Percentiles rank a stretch among this genome's conserved stretches.
phyloP scores from a whole-genome alignment of 225 moss, liverwort and hornwort genomes.

The Polytrichum commune region DNA sequence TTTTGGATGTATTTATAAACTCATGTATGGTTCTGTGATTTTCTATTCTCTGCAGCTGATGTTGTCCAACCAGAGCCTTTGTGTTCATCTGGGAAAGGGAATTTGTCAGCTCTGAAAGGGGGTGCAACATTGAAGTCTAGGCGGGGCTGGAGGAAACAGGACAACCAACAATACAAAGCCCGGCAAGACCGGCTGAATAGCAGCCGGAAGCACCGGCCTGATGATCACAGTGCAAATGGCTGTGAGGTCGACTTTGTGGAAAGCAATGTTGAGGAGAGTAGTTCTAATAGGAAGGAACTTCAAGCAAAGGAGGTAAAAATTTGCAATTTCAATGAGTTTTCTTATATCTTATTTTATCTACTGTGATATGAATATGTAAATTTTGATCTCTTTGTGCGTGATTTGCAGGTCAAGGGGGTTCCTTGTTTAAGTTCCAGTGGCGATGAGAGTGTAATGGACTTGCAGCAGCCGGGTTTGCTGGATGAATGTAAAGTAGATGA shows the following conservation, averaged over 20 bases:
- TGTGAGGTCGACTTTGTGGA: constrained; percentile 12
- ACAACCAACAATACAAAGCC: constrained; percentile 87
- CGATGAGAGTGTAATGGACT: constrained; percentile 59
- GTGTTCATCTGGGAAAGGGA: constrained; percentile 40
- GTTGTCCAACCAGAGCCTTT: constrained; percentile 9
- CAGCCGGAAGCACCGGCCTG: constrained; percentile 76
- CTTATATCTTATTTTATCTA: constrained; percentile 1
- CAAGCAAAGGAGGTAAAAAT: constrained; percentile 24
- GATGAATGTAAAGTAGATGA: constrained; percentile 28
- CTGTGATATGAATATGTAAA: constrained; percentile 2
- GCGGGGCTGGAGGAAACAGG: constrained; percentile 86
- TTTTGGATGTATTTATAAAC: too few species aligned
- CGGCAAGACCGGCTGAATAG: constrained; percentile 83
- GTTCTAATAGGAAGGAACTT: constrained; percentile 19
- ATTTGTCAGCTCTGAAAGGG: constrained; percentile 43
- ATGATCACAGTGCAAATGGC: constrained; percentile 52
- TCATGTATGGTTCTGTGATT: not conserved
- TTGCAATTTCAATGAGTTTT: constrained; percentile 2
- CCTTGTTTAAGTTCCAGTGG: constrained; percentile 32
- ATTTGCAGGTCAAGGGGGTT: constrained; percentile 33
- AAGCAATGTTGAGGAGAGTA: constrained; percentile 25
- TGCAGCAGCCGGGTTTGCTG: constrained; percentile 42
- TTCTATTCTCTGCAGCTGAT: constrained; percentile 33
- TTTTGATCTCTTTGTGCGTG: constrained; percentile 1
- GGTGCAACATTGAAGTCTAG: constrained; percentile 46